A percentile compares a stretch with the other conserved stretches of the same genome.
phyloP scores from a whole-genome alignment of 1,284 basidiomycete species.

The Fomitiporia mediterranea region DNA sequence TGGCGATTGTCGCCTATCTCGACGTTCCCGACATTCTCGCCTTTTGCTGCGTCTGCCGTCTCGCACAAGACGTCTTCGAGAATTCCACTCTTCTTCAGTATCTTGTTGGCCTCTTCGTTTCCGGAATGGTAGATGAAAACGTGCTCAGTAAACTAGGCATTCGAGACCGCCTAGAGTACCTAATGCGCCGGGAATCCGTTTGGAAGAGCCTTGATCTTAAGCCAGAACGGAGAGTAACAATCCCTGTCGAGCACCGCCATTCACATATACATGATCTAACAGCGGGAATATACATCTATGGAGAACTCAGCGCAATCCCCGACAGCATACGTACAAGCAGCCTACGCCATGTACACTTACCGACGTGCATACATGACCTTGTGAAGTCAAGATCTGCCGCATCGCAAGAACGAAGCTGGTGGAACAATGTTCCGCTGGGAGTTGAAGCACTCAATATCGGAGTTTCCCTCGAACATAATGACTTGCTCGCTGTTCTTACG shows the following conservation, averaged over 20 bases:
- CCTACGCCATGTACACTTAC: slow-evolving; percentile 16
- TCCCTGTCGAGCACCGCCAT: slow-evolving; percentile 13
- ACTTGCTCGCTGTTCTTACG: slow-evolving; percentile 37
- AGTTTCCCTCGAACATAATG: slow-evolving; percentile 42
- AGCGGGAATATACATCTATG: slow-evolving; percentile 16
- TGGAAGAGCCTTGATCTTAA: slow-evolving; percentile 11
- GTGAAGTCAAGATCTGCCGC: background rate
- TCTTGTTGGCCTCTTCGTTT: slow-evolving; percentile 1
- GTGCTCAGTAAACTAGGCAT: background rate
- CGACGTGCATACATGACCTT: slow-evolving; percentile 5
- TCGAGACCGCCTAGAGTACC: slow-evolving; percentile 10
- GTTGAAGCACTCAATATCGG: slow-evolving; percentile 36
- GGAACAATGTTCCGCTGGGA: slow-evolving; percentile 8
- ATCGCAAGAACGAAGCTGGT: background rate
- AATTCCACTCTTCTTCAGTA: slow-evolving; percentile 14
- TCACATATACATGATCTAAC: slow-evolving; percentile 16
- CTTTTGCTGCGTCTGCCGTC: slow-evolving; percentile 5
- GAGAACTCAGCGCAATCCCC: slow-evolving; percentile 14
- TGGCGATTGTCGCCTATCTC: slow-evolving; percentile 13
- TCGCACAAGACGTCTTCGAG: background rate
- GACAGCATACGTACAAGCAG: slow-evolving; percentile 12
- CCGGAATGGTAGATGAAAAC: slow-evolving; percentile 12
- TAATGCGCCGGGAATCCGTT: slow-evolving; percentile 6
- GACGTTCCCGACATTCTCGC: slow-evolving; percentile 17
- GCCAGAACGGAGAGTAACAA: background rate